Evolutionary conservation across 768 basidiomycete genomes (phyloP).

Genomic region (Boletus barrowsii): DNA sequence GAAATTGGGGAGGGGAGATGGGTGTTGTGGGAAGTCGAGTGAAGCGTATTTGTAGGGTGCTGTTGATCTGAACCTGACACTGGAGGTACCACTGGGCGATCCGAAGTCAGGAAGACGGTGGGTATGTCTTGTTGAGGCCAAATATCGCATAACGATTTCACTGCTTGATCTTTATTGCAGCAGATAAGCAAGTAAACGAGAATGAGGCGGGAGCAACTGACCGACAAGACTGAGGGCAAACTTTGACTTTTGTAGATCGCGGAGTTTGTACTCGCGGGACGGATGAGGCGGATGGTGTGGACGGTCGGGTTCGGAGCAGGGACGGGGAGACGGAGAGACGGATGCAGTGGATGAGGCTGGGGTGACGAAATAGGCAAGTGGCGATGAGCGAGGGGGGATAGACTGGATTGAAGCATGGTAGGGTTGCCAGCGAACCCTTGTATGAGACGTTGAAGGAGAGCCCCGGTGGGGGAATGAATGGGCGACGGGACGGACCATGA

Average conservation of each 20-base stretch:
- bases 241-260: conserved; percentile 55
- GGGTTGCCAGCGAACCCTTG: conserved; percentile 79
- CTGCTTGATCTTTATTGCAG: conserved; percentile 62
- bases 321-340: conserved; percentile 39
- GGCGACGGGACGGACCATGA: conserved; percentile 36
- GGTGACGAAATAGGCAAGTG: conserved; percentile 50
- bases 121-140: conserved; percentile 81
- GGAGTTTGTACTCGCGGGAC: conserved; percentile 35
- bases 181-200: conserved; percentile 10
- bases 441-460: conserved; percentile 57
- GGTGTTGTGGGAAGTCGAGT: conserved; percentile 27
- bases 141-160: conserved; percentile 73
- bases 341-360: conserved; percentile 54
- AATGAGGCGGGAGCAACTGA: conserved; percentile 37
- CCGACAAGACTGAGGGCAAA: conserved; percentile 69
- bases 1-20: conserved; percentile 56
- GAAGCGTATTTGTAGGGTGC: not conserved
- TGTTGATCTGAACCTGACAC: conserved; percentile 10
- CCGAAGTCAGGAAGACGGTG: conserved; percentile 44
- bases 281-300: conserved; percentile 32
- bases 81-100: conserved; percentile 25
- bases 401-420: conserved; percentile 50
- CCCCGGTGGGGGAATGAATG: conserved; percentile 68
- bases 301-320: conserved; percentile 37
- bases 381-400: conserved; percentile 33